phyloP scores from a whole-genome alignment of 352 stramenopile genomes.

The Phytophthora litchii region DNA sequence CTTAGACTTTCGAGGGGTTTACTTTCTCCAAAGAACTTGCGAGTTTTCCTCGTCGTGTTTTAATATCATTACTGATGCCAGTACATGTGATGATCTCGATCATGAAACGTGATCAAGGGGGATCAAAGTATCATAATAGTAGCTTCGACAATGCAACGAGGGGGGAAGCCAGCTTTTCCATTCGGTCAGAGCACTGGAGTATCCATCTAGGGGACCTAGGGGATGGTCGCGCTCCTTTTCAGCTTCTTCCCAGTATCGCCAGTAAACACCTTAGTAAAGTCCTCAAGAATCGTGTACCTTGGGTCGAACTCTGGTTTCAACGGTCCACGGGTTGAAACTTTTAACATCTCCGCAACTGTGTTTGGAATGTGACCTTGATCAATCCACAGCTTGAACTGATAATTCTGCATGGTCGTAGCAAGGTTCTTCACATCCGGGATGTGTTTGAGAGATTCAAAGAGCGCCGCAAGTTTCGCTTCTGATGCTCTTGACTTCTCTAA shows the following conservation, averaged over 20 bases:
- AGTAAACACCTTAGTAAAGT: neutral
- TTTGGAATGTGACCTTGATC: neutral
- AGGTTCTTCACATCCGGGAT: neutral
- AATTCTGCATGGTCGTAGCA: neutral
- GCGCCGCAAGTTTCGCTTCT: neutral
- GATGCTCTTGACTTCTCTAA: neutral
- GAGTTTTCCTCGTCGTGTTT: too few species aligned
- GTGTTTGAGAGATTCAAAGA: neutral
- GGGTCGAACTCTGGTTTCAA: neutral
- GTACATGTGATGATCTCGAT: too few species aligned
- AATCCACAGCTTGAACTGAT: constrained; percentile 1
- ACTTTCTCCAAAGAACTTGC: too few species aligned
- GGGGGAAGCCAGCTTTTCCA: too few species aligned
- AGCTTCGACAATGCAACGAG: too few species aligned
- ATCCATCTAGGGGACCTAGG: too few species aligned
- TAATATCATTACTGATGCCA: too few species aligned
- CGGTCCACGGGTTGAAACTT: neutral
- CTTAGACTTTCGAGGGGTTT: too few species aligned
- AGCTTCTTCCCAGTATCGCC: neutral
- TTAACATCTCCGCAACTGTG: neutral
- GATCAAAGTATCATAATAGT: too few species aligned
- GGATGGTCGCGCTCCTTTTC: neutral
- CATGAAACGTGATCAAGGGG: too few species aligned
- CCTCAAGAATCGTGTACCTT: neutral
- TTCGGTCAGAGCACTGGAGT: too few species aligned